phyloP scores from a whole-genome alignment of 169 alveolate genomes.

The Perkinsus olseni region DNA sequence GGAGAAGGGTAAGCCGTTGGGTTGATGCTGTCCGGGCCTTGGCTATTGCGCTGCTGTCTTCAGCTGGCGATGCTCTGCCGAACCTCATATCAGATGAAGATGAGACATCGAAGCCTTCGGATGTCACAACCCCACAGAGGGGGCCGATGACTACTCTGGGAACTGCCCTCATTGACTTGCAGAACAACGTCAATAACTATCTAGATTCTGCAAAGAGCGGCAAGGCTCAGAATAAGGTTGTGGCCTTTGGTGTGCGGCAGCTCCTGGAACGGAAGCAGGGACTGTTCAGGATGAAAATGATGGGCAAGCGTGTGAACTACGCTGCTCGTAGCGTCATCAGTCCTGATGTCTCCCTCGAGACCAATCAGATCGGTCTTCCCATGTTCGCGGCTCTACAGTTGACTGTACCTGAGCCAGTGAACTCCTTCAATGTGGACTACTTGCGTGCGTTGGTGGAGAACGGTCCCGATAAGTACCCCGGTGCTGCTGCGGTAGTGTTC shows the following conservation, averaged over 20 bases:
- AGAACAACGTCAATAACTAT: background rate
- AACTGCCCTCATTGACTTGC: background rate
- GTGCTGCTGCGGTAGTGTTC: constrained; percentile 76
- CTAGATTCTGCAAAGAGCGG: constrained; percentile 1
- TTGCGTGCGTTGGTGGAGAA: constrained; percentile 76
- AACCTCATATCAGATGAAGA: background rate
- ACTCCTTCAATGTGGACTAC: constrained; percentile 69
- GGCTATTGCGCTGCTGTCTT: background rate
- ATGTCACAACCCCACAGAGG: background rate
- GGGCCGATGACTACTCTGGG: background rate
- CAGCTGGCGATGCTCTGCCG: background rate
- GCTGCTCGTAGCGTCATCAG: constrained; percentile 97
- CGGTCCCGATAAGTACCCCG: constrained; percentile 92
- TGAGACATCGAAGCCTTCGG: background rate
- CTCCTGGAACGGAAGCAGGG: constrained; percentile 93
- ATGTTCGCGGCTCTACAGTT: constrained; percentile 39
- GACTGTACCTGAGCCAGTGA: constrained; percentile 78
- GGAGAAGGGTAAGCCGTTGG: background rate
- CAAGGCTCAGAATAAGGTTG: background rate
- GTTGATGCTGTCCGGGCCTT: background rate
- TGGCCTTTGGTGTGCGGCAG: constrained; percentile 75
- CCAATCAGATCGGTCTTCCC: constrained; percentile 95
- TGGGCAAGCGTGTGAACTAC: constrained; percentile 97
- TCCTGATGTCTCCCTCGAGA: constrained; percentile 94
- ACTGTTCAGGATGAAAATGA: constrained; percentile 91